Evolutionary conservation across 2,329 filamentous ascomycete species (phyloP).

Genomic region (Dichotomopilus funicola): DNA sequence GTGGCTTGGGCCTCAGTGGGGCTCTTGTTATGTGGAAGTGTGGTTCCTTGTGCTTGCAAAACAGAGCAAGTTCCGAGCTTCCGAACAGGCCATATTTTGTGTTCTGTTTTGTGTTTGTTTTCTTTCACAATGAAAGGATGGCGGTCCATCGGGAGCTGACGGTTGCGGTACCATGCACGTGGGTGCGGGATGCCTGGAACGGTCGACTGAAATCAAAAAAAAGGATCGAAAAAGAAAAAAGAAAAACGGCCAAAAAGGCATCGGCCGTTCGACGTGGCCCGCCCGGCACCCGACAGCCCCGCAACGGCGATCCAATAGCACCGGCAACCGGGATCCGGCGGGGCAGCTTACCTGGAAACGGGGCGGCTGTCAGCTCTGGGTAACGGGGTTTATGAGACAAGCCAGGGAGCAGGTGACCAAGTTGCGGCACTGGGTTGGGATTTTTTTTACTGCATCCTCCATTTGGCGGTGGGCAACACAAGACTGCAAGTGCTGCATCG

Average conservation of each 20-base stretch:
- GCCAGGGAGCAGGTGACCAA: conserved; percentile 15
- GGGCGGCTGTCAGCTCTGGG: background rate
- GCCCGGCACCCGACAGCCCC: background rate
- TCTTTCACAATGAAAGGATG: too few species aligned
- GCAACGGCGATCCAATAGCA: conserved; percentile 5
- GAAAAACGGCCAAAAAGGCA: background rate
- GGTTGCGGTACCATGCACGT: background rate
- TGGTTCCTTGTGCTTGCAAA: too few species aligned
- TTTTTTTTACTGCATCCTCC: background rate
- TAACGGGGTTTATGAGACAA: conserved; percentile 11
- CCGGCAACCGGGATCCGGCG: background rate
- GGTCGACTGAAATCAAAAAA: too few species aligned
- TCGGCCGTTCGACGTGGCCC: conserved; percentile 6
- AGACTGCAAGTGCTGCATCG: background rate
- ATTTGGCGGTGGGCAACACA: background rate
- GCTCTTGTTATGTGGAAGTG: too few species aligned
- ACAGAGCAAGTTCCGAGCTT: too few species aligned
- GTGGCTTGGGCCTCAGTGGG: too few species aligned
- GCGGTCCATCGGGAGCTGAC: too few species aligned
- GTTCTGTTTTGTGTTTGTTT: too few species aligned
- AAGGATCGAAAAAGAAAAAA: background rate
- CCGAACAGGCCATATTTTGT: too few species aligned
- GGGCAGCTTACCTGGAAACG: background rate
- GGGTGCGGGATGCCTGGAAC: background rate
- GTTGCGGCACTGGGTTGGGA: background rate